A percentile compares a stretch with the other conserved stretches of the same genome.
Evolutionary conservation across 768 basidiomycete genomes (phyloP).

Genomic region (Russula virescens): DNA sequence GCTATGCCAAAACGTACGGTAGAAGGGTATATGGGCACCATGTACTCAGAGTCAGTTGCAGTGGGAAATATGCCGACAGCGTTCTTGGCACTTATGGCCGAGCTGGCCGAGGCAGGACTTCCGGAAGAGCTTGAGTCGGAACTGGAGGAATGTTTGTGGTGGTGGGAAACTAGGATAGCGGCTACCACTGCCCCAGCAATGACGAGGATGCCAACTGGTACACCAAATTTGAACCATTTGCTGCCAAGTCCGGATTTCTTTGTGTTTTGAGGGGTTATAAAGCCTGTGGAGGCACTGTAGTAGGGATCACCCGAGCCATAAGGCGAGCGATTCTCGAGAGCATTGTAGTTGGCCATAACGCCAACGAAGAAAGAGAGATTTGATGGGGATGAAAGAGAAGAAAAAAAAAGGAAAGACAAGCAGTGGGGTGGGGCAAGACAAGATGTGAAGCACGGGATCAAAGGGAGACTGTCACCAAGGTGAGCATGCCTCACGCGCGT

Average conservation of each 20-base stretch:
- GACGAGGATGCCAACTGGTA: slow-evolving; percentile 59
- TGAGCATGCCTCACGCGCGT: background rate
- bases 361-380: slow-evolving; percentile 15
- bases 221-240: slow-evolving; percentile 71
- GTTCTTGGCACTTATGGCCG: slow-evolving; percentile 53
- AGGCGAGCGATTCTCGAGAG: slow-evolving; percentile 33
- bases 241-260: slow-evolving; percentile 52
- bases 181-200: slow-evolving; percentile 67
- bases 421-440: background rate
- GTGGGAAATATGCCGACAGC: slow-evolving; percentile 66
- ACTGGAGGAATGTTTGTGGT: slow-evolving; percentile 28
- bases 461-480: no score
- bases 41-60: slow-evolving; percentile 70
- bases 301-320: slow-evolving; percentile 63
- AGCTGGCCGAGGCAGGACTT: slow-evolving; percentile 44
- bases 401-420: slow-evolving; percentile 21
- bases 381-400: background rate
- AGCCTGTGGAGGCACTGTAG: slow-evolving; percentile 66
- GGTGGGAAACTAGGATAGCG: slow-evolving; percentile 66
- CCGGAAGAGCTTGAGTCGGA: slow-evolving; percentile 25
- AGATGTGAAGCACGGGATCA: background rate
- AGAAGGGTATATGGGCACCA: slow-evolving; percentile 82
- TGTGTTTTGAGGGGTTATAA: slow-evolving; percentile 45
- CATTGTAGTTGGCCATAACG: slow-evolving; percentile 39
- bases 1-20: slow-evolving; percentile 52